Percentiles rank a stretch among this genome's conserved stretches.
Evolutionary conservation across 2,329 filamentous ascomycete genomes (phyloP).

Genomic region (Zymoseptoria pseudotritici): DNA sequence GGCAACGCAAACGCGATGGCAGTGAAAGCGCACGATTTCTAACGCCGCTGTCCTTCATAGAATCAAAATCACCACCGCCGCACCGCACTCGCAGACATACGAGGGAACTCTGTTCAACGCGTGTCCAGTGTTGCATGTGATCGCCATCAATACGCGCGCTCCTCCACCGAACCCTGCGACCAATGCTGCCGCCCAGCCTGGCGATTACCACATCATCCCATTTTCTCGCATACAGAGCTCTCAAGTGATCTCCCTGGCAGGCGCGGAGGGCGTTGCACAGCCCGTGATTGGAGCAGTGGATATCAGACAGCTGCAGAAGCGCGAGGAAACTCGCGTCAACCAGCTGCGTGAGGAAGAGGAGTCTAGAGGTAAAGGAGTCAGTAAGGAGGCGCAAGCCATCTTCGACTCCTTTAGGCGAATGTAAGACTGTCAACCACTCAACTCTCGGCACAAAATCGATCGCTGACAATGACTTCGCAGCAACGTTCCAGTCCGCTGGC

Average conservation of each 20-base stretch:
- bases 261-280: constrained; percentile 39
- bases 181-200: constrained; percentile 35
- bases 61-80: constrained; percentile 51
- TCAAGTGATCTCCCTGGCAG: constrained; percentile 43
- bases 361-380: constrained; percentile 54
- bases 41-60: constrained; percentile 29
- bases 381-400: constrained; percentile 54
- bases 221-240: constrained; percentile 53
- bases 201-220: constrained; percentile 55
- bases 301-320: constrained; percentile 45
- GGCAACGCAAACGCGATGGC: background rate
- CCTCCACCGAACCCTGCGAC: constrained; percentile 38
- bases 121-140: constrained; percentile 52
- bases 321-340: constrained; percentile 50
- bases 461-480: constrained; percentile 11
- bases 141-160: constrained; percentile 52
- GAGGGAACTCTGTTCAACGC: constrained; percentile 58
- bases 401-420: constrained; percentile 55
- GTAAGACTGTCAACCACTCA: constrained; percentile 27
- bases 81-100: constrained; percentile 43
- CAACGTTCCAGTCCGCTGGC: constrained; percentile 49
- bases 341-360: constrained; percentile 51
- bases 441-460: background rate
- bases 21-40: background rate
- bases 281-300: constrained; percentile 48